Percentiles rank a stretch among this genome's conserved stretches.
phyloP scores from a whole-genome alignment of 768 basidiomycete species.

The Asterophora lycoperdoides region DNA sequence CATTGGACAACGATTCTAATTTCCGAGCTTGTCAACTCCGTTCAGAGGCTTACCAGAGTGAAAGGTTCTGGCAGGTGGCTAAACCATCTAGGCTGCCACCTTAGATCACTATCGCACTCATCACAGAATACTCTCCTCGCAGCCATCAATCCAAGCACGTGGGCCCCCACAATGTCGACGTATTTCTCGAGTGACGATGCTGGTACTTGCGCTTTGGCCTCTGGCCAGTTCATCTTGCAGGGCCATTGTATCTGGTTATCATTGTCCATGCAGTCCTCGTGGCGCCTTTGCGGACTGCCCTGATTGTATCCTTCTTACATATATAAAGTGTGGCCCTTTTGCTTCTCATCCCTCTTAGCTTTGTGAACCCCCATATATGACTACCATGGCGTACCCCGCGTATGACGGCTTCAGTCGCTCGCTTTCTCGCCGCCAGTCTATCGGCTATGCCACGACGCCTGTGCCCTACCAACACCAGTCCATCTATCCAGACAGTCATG shows the following conservation, averaged over 20 bases:
- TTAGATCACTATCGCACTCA: neutral
- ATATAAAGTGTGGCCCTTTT: constrained; percentile 15
- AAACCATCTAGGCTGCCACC: neutral
- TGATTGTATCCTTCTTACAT: constrained; percentile 13
- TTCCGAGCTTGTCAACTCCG: constrained; percentile 10
- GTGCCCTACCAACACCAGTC: constrained; percentile 31
- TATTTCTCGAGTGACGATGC: neutral
- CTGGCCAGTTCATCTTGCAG: constrained; percentile 8
- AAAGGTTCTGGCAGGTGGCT: neutral
- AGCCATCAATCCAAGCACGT: neutral
- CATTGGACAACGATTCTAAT: constrained; percentile 13
- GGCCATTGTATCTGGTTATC: constrained; percentile 1
- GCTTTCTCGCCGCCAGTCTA: constrained; percentile 37
- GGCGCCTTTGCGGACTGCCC: constrained; percentile 12
- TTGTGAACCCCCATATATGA: constrained; percentile 3
- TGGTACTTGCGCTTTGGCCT: constrained; percentile 4
- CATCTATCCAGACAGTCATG: constrained; percentile 37
- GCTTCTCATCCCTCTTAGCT: neutral
- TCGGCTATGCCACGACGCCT: constrained; percentile 30
- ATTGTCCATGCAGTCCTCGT: constrained; percentile 14
- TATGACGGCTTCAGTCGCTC: constrained; percentile 26
- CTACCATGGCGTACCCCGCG: constrained; percentile 21
- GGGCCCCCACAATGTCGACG: neutral
- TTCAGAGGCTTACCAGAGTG: neutral
- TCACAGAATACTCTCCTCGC: neutral